Base-by-base conservation (phyloP, 768 basidiomycete genomes). In the Amanita jacksonii region DNA sequence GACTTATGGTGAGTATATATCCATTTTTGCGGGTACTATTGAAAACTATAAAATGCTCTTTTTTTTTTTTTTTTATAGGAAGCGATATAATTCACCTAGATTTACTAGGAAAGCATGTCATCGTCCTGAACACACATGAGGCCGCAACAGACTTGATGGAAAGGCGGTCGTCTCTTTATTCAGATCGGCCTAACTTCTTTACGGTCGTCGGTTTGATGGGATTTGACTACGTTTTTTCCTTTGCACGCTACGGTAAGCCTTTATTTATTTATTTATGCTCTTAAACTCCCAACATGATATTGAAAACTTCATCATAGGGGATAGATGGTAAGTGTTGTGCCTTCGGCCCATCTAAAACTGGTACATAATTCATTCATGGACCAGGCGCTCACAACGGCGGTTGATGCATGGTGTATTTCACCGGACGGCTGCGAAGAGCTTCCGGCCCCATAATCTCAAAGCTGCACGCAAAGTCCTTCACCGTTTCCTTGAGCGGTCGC, bases 401-500 rank as follows among this genome's bases (percentile, higher is more conserved):
- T 44, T 61, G 34, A 50, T 56, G 33, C 55, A 57, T 45, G 51
- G 54, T 37, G 33, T 50, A 24, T 2, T 54, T 49, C 2, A 49
- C 57, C 6, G 42, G 47, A 16, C 41, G 16, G 19, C 54, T 16
- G 7, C 25, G 15, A 41, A 31, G 23, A 13, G 53, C 35, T 63
- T 62, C 43, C 50, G 52, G 6, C 60, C 58, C 1, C 52, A 59
- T 43, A 57, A 61, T 23, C 43, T 61, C 18, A 60, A 55, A 40
- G 60, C 60, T 7, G 51, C 49, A 5, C 60, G 61, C 37, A 51
- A 47, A 7, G 51, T 67, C 22, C 57, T 70, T 33, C 52, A 52
- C 8, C 56, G 53, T 13, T 54, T 71, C 16, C 36, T 65, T n/a
- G 56, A 60, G 4, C 50, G 52, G 10, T 62, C 66, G 19, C 56